These are phyloP conservation scores for Aspergillus sp. DNA, from an alignment of 2,329 filamentous ascomycete species.

Conservation along the genomic window DNA sequence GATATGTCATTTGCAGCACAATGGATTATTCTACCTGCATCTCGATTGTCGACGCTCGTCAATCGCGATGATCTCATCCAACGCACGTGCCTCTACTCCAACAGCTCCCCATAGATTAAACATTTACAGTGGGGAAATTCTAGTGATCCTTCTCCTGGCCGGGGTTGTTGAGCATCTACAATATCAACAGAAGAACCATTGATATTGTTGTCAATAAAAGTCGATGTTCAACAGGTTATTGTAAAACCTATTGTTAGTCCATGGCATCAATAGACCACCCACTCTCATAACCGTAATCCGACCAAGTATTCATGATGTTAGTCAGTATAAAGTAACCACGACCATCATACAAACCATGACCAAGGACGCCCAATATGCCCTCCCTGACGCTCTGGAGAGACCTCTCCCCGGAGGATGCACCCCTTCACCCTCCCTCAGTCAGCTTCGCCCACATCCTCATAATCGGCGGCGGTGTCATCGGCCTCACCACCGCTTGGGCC, in stretches of 20 bases:
- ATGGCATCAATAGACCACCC: background rate
- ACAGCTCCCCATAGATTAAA: background rate
- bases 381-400: background rate
- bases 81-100: background rate
- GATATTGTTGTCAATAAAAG: background rate
- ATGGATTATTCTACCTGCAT: background rate
- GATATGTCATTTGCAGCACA: background rate
- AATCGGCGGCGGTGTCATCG: conserved; percentile 16
- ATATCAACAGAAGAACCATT: background rate
- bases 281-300: background rate
- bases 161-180: background rate
- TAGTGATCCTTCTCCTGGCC: background rate
- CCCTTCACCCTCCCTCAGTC: background rate
- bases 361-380: background rate
- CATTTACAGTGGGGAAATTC: background rate
- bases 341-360: background rate
- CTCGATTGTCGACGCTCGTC: background rate
- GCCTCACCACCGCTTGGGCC: conserved; percentile 42
- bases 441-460: conserved; percentile 17
- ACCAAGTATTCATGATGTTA: background rate
- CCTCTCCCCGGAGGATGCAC: background rate
- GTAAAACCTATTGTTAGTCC: background rate
- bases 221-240: background rate
- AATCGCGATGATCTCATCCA: background rate
- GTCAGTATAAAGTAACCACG: background rate